Percentiles rank a stretch among this genome's conserved stretches.
Conservation (phyloP, 2,329 filamentous ascomycete genomes). For the Clarireedia paspali region DNA sequence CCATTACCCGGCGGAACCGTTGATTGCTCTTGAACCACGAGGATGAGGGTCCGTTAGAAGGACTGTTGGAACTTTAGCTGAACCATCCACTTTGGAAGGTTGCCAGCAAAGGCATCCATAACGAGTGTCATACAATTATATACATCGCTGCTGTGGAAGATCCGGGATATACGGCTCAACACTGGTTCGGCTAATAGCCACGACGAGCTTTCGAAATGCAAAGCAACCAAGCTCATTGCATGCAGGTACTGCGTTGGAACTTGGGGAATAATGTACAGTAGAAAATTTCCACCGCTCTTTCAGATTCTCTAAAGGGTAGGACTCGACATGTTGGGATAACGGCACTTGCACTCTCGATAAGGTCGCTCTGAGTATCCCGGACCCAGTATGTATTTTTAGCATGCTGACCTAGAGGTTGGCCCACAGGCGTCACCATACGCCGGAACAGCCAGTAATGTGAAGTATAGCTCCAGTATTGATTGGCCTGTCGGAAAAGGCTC, state of each 20-base stretch:
- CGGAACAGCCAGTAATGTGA: too few relatives aligned
- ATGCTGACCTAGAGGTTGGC: too few relatives aligned
- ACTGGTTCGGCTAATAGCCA: not conserved
- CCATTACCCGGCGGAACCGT: too few relatives aligned
- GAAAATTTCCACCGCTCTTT: not conserved
- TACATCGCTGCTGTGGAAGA: not conserved
- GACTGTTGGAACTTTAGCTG: too few relatives aligned
- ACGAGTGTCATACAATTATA: not conserved
- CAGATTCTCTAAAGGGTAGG: too few relatives aligned
- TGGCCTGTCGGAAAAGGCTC: not conserved
- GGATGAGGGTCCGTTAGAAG: too few relatives aligned
- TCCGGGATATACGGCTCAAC: not conserved
- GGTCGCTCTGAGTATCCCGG: too few relatives aligned
- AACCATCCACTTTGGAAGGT: too few relatives aligned
- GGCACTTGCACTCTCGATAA: not conserved
- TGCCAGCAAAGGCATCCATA: too few relatives aligned
- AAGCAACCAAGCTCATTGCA: not conserved
- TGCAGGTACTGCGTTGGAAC: conserved; percentile 5
- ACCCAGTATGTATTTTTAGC: too few relatives aligned
- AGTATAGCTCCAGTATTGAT: not conserved
- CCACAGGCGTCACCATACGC: too few relatives aligned
- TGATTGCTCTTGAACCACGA: too few relatives aligned
- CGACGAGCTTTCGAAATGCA: not conserved
- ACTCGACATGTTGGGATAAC: not conserved
- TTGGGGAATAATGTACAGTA: not conserved